Conservation (phyloP, 2,329 filamentous ascomycete species). For the Trichothecium sympodiale region DNA sequence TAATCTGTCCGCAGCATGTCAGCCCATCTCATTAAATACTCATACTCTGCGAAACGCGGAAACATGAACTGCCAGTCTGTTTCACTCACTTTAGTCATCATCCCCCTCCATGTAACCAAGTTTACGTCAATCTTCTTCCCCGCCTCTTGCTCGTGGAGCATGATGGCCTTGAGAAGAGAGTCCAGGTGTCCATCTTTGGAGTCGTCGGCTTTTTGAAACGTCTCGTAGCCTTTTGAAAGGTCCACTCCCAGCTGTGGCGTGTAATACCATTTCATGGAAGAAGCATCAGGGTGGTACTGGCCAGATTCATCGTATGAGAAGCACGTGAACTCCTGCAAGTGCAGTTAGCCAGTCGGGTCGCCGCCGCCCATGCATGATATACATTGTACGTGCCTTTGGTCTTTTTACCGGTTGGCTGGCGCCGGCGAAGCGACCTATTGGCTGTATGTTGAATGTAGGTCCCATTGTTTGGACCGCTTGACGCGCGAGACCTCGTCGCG, state of each 20-base stretch:
- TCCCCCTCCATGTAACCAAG: constrained; percentile 87
- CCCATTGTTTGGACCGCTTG: constrained; percentile 1
- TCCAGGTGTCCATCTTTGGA: constrained; percentile 78
- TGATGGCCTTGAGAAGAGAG: constrained; percentile 66
- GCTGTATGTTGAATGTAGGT: constrained; percentile 50
- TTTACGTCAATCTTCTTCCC: constrained; percentile 62
- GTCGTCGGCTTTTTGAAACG: constrained; percentile 75
- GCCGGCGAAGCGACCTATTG: constrained; percentile 57
- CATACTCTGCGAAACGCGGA: not conserved
- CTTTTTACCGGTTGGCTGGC: constrained; percentile 60
- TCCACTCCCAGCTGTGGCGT: constrained; percentile 60
- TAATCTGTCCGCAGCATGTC: constrained; percentile 46
- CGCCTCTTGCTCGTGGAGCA: constrained; percentile 58
- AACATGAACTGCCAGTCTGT: not conserved
- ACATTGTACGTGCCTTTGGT: constrained; percentile 59
- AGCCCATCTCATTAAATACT: constrained; percentile 1
- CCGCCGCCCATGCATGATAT: no score
- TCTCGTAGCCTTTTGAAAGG: constrained; percentile 70
- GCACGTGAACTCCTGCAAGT: constrained; percentile 74
- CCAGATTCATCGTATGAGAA: constrained; percentile 91
- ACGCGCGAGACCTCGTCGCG: not conserved
- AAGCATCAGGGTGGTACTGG: constrained; percentile 62
- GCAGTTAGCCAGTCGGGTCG: no score
- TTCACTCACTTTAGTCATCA: constrained; percentile 80
- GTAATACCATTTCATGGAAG: constrained; percentile 82